Percentiles rank a stretch among this genome's conserved stretches.
These are phyloP conservation scores for Tetracladium marchalianum DNA, from an alignment of 495 filamentous ascomycete species.

Conservation along the genomic window DNA sequence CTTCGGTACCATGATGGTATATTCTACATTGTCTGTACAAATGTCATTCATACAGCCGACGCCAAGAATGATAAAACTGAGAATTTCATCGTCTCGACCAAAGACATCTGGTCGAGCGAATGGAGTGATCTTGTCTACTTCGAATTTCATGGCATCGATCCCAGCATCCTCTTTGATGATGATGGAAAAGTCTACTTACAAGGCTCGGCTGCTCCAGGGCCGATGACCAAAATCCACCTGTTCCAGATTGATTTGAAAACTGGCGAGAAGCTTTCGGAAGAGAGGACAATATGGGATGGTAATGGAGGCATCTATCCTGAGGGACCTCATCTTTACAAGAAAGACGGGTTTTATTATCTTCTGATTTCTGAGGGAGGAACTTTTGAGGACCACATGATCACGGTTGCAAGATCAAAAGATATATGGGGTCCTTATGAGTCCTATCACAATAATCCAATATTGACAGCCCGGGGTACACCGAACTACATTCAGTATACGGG, in stretches of 20 bases:
- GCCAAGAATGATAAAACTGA: not conserved
- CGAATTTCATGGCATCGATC: conserved; percentile 29
- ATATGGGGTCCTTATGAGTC: conserved; percentile 46
- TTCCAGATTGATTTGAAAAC: conserved; percentile 34
- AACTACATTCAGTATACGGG: conserved; percentile 42
- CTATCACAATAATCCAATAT: conserved; percentile 39
- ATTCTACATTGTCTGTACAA: conserved; percentile 25
- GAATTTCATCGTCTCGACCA: conserved; percentile 22
- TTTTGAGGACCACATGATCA: conserved; percentile 43
- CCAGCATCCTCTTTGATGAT: conserved; percentile 39
- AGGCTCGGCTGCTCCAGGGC: conserved; percentile 3
- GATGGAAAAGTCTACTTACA: conserved; percentile 39
- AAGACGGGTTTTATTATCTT: conserved; percentile 57
- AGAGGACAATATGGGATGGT: conserved; percentile 44
- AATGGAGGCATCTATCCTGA: conserved; percentile 41
- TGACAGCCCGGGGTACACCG: conserved; percentile 38
- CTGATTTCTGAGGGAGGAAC: conserved; percentile 61
- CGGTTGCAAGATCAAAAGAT: conserved; percentile 35
- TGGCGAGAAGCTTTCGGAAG: conserved; percentile 23
- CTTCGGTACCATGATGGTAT: conserved; percentile 27
- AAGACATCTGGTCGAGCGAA: conserved; percentile 17
- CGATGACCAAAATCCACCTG: conserved; percentile 18
- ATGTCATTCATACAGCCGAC: not conserved
- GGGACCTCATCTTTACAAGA: conserved; percentile 56
- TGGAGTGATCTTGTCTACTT: conserved; percentile 25